Evolutionary conservation across 2,329 filamentous ascomycete genomes (phyloP).

Genomic region (Rasamsonia emersonii): DNA sequence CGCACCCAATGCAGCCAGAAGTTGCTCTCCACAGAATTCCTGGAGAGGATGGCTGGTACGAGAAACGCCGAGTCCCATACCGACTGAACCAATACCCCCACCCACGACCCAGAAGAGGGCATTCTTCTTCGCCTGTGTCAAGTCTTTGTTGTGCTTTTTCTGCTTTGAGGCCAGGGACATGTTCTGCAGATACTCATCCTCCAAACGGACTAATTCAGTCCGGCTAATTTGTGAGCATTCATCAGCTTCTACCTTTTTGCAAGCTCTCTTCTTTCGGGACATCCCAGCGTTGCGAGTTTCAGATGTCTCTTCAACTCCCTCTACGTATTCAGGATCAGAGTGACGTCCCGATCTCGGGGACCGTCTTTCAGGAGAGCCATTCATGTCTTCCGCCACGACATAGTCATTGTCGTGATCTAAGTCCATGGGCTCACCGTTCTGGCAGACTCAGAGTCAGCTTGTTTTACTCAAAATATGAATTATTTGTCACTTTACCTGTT

Average conservation of each 20-base stretch:
- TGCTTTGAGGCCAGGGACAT: constrained; percentile 45
- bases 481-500: constrained; percentile 25
- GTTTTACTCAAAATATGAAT: constrained; percentile 4
- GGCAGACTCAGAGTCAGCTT: background rate
- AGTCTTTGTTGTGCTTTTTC: constrained; percentile 36
- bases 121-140: constrained; percentile 51
- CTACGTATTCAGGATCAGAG: constrained; percentile 14
- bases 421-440: constrained; percentile 17
- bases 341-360: constrained; percentile 12
- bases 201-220: constrained; percentile 49
- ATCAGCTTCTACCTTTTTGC: constrained; percentile 42
- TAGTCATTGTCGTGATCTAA: constrained; percentile 16
- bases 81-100: constrained; percentile 48
- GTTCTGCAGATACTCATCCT: constrained; percentile 49
- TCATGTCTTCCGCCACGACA: constrained; percentile 22
- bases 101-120: constrained; percentile 54
- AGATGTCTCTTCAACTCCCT: constrained; percentile 6
- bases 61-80: constrained; percentile 35
- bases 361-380: constrained; percentile 19
- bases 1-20: constrained; percentile 43
- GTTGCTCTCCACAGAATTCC: constrained; percentile 48
- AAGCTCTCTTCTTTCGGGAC: constrained; percentile 21
- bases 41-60: constrained; percentile 44
- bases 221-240: constrained; percentile 45
- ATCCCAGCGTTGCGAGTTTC: constrained; percentile 15